Evolutionary conservation across 2,329 filamentous ascomycete genomes (phyloP), one percentile per base, ranked within the genome.

Genomic region (Neonectria neomacrospora): DNA sequence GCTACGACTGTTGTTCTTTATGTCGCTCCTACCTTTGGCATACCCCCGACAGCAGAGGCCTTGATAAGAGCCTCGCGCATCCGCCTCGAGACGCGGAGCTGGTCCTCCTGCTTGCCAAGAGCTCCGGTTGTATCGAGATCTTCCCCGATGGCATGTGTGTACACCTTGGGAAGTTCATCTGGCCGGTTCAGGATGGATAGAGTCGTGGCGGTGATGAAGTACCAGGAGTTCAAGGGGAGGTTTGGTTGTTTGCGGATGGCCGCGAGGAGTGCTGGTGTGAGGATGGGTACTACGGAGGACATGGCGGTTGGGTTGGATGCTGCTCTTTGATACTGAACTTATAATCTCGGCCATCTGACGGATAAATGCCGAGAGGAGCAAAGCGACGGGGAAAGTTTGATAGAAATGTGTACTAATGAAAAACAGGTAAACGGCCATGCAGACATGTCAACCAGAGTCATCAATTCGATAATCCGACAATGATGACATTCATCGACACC

Each of bases 11-110:
- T 16, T 10, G 23, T 7, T 20, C 12, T 23, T 10, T 22, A 6
- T 6, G 8, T 9, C 14, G 8, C 39, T 14, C 54, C 45, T 62
- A 73, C 71, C 67, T 67, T 73, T 51, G 71, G 71, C 65, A 73
- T 71, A 9, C 71, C 71, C 16, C 68, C 71, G 3, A 73, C 68
- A 12, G 71, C 71, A 14, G 71, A 72, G 14, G 71, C 64, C 47
- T 73, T 72, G 26, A 73, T 50, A 3, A 73, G 68, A 26, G 71
- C 71, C 56, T 73, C 71, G 8, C 68, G 69, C 18, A 73, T 61
- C 22, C 69, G 66, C 39, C 68, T 59, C 22, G 68, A 67, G 32
- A 73, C 68, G 30, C 18, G 34, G 8, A 72, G 50, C 39, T 67
- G 66, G 54, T 69, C 61, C 8, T 71, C 68, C 7, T 39, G 60